A percentile compares a stretch with the other conserved stretches of the same genome.
phyloP scores from a whole-genome alignment of 495 filamentous ascomycete genomes.

The Ascodesmis nigricans region DNA sequence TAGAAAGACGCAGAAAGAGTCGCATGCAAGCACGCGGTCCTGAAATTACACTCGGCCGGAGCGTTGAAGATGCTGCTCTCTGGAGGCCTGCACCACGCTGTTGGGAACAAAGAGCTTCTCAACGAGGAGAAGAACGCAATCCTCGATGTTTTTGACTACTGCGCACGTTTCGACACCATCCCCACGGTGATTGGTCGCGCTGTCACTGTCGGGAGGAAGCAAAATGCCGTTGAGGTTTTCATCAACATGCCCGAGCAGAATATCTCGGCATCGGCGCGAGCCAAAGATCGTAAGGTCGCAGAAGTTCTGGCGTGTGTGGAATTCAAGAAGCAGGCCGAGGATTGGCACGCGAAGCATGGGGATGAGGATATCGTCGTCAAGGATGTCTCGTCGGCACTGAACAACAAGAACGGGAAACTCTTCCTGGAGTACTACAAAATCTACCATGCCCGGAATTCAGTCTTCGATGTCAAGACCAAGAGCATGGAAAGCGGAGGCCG shows the following conservation, averaged over 20 bases:
- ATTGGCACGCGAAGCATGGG: slow-evolving; percentile 24
- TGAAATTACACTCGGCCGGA: slow-evolving; percentile 22
- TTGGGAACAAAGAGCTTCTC: slow-evolving; percentile 14
- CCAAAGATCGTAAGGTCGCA: slow-evolving; percentile 16
- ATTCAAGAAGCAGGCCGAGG: slow-evolving; percentile 27
- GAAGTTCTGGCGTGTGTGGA: slow-evolving; percentile 24
- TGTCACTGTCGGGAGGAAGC: slow-evolving; percentile 4
- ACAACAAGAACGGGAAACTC: slow-evolving; percentile 23
- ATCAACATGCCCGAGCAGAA: slow-evolving; percentile 26
- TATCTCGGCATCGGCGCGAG: slow-evolving; percentile 23
- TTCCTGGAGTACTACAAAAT: slow-evolving; percentile 28
- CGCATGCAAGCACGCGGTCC: slow-evolving; percentile 22
- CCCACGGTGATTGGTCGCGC: slow-evolving; percentile 20
- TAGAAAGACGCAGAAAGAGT: slow-evolving; percentile 23
- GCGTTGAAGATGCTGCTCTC: slow-evolving; percentile 18
- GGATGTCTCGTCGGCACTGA: slow-evolving; percentile 23
- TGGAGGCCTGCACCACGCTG: slow-evolving; percentile 11
- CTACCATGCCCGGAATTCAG: slow-evolving; percentile 9
- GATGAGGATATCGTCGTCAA: slow-evolving; percentile 23
- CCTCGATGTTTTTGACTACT: slow-evolving; percentile 30
- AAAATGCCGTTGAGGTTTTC: slow-evolving; percentile 19
- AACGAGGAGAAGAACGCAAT: slow-evolving; percentile 22
- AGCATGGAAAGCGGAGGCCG: slow-evolving; percentile 1
- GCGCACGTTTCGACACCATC: slow-evolving; percentile 26
- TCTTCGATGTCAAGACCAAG: slow-evolving; percentile 20